Base-by-base conservation (phyloP, 2,329 filamentous ascomycete genomes). In the Fusarium praegraminearum region DNA sequence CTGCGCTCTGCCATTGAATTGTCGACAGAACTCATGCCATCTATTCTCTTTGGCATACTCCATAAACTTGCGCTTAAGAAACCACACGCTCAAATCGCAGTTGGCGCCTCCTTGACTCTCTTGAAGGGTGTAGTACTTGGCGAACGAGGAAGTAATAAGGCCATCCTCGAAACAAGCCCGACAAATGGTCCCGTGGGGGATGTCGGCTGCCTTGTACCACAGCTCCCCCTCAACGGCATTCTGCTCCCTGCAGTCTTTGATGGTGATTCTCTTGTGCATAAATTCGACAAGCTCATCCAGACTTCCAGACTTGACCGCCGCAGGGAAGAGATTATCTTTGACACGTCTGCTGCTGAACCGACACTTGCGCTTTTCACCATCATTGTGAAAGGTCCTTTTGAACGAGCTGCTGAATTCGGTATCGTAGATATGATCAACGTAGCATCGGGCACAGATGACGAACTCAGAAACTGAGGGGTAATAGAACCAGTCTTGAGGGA, bases 381-480 rank as follows among this genome's bases (percentile, higher is more conserved):
- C 77, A 7, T 69, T 33, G 33, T 64, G 64, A 0, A 65, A 55
- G 3, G 62, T 57, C 10, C 57, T 65, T 1, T 41, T 47, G 51
- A 83, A 83, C 0, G 68, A 58, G 35, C 67, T 38, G 8, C 72
- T 45, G 57, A 80, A 78, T 1, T 32, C 57, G 0, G 78, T 78
- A 7, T 73, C 53, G 59, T 74, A 75, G n/a, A 83, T 78, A 30
- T 79, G 57, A 53, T 81, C 76, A 9, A 77, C 74, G 54, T 81
- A 82, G 68, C 81, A 83, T 4, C 76, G 67, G 3, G 79, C 76
- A 62, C 81, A 83, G 50, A 82, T 73, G 4, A 71, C 45, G 22
- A 77, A 80, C 2, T 75, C 68, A 0, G 79, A 77, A 1, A 76
- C 77, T 1, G 65, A 57, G 1, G 75, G 61, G 40, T 83, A 79